These are phyloP conservation scores for Ganoderma sinense DNA, from an alignment of 1,284 basidiomycete genomes.

Conservation along the genomic window DNA sequence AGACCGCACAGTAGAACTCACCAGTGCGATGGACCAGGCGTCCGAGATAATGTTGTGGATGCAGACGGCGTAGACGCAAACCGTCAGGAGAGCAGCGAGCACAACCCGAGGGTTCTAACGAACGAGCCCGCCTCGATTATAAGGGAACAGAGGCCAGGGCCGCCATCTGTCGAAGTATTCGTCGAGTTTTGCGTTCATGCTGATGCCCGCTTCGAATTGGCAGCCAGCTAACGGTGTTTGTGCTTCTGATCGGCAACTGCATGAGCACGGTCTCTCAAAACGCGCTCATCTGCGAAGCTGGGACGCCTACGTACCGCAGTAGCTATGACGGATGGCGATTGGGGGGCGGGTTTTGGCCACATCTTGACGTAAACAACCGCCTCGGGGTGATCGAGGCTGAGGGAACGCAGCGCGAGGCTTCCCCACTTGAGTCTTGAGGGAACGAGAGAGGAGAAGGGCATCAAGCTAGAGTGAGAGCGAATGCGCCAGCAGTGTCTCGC, in stretches of 20 bases:
- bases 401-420: background rate
- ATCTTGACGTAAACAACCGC: background rate
- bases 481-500: background rate
- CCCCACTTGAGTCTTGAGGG: background rate
- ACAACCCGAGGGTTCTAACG: background rate
- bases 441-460: background rate
- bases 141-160: background rate
- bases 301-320: background rate
- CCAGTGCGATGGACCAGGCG: background rate
- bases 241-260: background rate
- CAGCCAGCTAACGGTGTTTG: background rate
- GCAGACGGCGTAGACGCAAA: background rate
- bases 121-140: background rate
- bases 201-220: background rate
- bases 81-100: background rate
- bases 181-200: background rate
- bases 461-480: background rate
- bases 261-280: background rate
- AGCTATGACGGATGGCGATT: background rate
- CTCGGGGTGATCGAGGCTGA: background rate
- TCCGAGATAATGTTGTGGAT: background rate
- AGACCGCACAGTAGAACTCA: background rate
- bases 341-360: background rate
- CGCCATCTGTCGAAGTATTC: background rate
- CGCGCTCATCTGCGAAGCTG: background rate